Conservation (phyloP, 2,329 filamentous ascomycete species). For the Amphichorda felina region DNA sequence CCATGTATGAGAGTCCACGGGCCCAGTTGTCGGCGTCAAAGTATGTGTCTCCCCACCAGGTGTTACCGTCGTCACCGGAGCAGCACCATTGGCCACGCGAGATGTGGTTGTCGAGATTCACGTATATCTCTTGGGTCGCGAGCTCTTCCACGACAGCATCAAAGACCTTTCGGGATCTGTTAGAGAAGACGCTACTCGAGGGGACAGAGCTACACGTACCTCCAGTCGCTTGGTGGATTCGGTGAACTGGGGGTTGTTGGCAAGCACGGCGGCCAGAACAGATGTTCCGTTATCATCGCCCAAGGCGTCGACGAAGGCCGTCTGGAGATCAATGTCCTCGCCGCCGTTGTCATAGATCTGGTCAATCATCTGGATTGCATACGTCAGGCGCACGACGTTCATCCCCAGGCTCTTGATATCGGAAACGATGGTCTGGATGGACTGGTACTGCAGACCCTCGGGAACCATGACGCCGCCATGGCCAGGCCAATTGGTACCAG, state of each 20-base stretch:
- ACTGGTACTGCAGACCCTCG: constrained; percentile 51
- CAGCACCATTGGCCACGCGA: constrained; percentile 49
- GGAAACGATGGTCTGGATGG: constrained; percentile 38
- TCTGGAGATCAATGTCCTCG: constrained; percentile 30
- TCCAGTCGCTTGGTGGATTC: constrained; percentile 40
- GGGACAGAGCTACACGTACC: too few species aligned
- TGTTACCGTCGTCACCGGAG: constrained; percentile 38
- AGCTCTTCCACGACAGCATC: constrained; percentile 51
- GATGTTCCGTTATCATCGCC: constrained; percentile 39
- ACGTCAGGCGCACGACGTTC: constrained; percentile 52
- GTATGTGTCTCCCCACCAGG: constrained; percentile 49
- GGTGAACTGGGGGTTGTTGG: constrained; percentile 44
- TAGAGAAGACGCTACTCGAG: too few species aligned
- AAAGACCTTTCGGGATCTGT: constrained; percentile 19
- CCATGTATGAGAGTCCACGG: constrained; percentile 48
- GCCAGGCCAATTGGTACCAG: constrained; percentile 51
- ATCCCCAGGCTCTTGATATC: constrained; percentile 48
- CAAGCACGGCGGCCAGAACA: constrained; percentile 37
- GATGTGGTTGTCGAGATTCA: constrained; percentile 51
- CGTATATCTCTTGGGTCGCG: constrained; percentile 39
- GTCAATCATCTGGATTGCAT: constrained; percentile 53
- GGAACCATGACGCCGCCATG: constrained; percentile 52
- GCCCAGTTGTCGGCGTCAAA: constrained; percentile 49
- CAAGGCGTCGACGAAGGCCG: constrained; percentile 30
- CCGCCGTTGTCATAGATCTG: constrained; percentile 38